phyloP scores from a whole-genome alignment of 2,329 filamentous ascomycete genomes.

The Aspergillus proliferans region DNA sequence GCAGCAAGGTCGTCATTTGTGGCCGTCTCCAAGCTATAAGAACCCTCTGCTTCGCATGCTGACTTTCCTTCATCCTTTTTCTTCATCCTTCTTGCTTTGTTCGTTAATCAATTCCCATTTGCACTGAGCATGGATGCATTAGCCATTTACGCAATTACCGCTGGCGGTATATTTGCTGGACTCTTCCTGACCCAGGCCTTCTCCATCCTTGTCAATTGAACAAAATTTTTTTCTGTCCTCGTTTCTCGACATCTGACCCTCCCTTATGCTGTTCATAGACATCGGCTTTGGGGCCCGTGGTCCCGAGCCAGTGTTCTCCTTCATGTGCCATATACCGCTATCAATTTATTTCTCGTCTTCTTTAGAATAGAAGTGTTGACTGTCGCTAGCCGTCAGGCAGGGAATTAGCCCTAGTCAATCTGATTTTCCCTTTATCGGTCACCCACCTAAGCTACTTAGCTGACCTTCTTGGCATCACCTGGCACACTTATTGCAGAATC shows the following conservation, averaged over 20 bases:
- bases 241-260: conserved; percentile 11
- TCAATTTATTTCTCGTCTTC: conserved; percentile 14
- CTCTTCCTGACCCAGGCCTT: conserved; percentile 8
- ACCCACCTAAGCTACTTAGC: conserved; percentile 14
- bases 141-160: conserved; percentile 10
- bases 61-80: not conserved
- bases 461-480: conserved; percentile 13
- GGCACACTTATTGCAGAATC: conserved; percentile 9
- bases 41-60: not conserved
- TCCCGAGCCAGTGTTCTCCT: conserved; percentile 7
- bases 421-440: conserved; percentile 13
- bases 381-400: conserved; percentile 10
- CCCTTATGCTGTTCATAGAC: conserved; percentile 11
- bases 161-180: conserved; percentile 10
- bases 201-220: conserved; percentile 4
- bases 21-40: not conserved
- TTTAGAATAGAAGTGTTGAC: conserved; percentile 8
- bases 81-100: not conserved
- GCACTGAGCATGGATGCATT: not conserved
- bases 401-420: conserved; percentile 17
- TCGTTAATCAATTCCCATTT: not conserved
- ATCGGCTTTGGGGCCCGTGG: conserved; percentile 12
- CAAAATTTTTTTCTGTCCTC: conserved; percentile 7
- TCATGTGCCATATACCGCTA: conserved; percentile 9
- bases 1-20: conserved; percentile 1